Base-by-base conservation (phyloP, 495 filamentous ascomycete genomes). In the Aspergillus nanangensis region DNA sequence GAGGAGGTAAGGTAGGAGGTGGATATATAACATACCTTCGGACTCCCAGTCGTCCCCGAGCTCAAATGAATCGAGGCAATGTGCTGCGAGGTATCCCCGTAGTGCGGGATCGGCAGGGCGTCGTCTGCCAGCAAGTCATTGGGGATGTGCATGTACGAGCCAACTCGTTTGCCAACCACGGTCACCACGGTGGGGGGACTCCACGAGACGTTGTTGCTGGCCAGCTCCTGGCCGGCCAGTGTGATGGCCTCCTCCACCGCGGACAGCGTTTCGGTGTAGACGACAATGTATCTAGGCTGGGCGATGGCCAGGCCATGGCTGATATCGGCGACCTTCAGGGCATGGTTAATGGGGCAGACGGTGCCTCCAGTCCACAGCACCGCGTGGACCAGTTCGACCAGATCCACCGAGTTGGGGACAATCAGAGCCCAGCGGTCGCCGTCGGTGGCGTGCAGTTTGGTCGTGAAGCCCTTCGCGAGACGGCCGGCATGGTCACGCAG, bases 21-120 rank as follows among this genome's bases (percentile, higher is more conserved):
- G 25, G 25, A 29, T 29, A 29, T 5, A 11, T 29, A 29, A 11
- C 35, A 9, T 41, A 41, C 38, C 38, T 41, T 41, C 2, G 38
- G 38, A 23, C 22, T 41, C 1, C 38, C 38, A 1, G 38, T 41
- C 4, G 38, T 41, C 17, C 38, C 38, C 4, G 38, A 41, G 20
- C 38, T 41, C 2, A 41, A 14, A 23, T 41, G 38, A 23, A 41
- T 41, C 2, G 38, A 41, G 3, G 38, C 38, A 23, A 41, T 41
- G 4, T 10, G 38, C 15, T 23, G 15, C 5, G 38, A 20, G 17
- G 38, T 41, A 8, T 41, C 38, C 17, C n/a, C 20, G 13, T 22
- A 41, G 38, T 41, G 38, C 22, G 38, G 38, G 13, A 41, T 22
- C 9, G 5, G 38, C 5, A 41, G 38, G 2, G 5, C 14, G 4